Conservation (phyloP, 169 alveolate species). For the Cryptosporidium ubiquitum region DNA sequence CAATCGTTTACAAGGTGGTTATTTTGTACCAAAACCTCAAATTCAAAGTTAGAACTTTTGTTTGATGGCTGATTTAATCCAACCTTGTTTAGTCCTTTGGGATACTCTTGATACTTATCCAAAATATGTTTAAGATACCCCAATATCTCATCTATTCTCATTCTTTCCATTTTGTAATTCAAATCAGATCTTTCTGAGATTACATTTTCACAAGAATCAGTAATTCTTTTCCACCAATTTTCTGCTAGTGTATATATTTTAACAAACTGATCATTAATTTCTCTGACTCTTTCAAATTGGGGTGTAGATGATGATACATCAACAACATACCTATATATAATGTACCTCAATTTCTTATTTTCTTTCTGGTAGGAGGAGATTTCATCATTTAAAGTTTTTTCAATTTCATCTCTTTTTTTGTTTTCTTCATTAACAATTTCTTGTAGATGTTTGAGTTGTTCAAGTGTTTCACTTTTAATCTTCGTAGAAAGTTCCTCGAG, state of each 20-base stretch:
- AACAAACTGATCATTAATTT: slow-evolving; percentile 35
- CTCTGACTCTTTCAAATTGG: slow-evolving; percentile 13
- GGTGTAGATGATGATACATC: slow-evolving; percentile 38
- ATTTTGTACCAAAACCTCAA: slow-evolving; percentile 48
- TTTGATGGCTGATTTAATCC: slow-evolving; percentile 16
- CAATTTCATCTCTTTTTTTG: slow-evolving; percentile 72
- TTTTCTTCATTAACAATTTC: slow-evolving; percentile 56
- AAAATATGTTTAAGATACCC: slow-evolving; percentile 50
- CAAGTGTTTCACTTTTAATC: background rate
- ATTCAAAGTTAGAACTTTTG: slow-evolving; percentile 1
- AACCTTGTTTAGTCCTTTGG: slow-evolving; percentile 48
- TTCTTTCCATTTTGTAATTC: slow-evolving; percentile 70
- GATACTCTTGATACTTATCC: slow-evolving; percentile 59
- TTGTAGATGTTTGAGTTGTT: slow-evolving; percentile 30
- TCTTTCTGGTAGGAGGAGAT: slow-evolving; percentile 16
- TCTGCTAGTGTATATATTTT: slow-evolving; percentile 62
- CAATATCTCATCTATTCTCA: slow-evolving; percentile 44
- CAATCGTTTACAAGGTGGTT: slow-evolving; percentile 62
- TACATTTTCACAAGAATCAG: background rate
- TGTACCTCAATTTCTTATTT: slow-evolving; percentile 30
- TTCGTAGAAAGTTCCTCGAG: background rate
- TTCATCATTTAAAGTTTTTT: slow-evolving; percentile 36
- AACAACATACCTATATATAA: slow-evolving; percentile 29
- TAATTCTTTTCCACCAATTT: slow-evolving; percentile 56
- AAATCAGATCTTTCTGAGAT: slow-evolving; percentile 54